These are phyloP conservation scores for Sclerotinia trifoliorum DNA, from an alignment of 2,329 filamentous ascomycete species.

Conservation along the genomic window DNA sequence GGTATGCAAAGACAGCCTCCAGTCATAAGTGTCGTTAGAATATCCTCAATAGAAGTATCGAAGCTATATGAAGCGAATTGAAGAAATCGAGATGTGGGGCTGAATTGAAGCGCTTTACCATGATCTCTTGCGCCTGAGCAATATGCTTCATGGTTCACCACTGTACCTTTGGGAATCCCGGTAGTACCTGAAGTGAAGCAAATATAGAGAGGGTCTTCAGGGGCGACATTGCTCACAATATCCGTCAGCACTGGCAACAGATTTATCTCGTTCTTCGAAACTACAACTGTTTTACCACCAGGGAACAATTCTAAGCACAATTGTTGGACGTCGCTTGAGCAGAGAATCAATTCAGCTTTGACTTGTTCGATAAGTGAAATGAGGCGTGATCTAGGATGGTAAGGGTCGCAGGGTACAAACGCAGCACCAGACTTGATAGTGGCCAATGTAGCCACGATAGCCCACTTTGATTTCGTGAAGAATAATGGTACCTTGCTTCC, in stretches of 20 bases:
- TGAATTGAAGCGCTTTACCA: slow-evolving; percentile 35
- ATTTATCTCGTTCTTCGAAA: not conserved
- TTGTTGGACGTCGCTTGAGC: slow-evolving; percentile 2
- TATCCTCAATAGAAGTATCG: slow-evolving; percentile 30
- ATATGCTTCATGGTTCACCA: slow-evolving; percentile 15
- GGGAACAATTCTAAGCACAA: not conserved
- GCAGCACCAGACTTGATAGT: slow-evolving; percentile 37
- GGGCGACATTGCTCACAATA: slow-evolving; percentile 1
- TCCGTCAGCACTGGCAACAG: not conserved
- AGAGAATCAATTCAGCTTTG: slow-evolving; percentile 22
- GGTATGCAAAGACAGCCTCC: slow-evolving; percentile 33
- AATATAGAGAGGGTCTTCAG: slow-evolving; percentile 41
- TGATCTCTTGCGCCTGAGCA: slow-evolving; percentile 31
- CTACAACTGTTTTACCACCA: not conserved
- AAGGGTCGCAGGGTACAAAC: slow-evolving; percentile 40
- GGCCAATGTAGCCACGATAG: slow-evolving; percentile 37
- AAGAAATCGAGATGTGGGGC: slow-evolving; percentile 25
- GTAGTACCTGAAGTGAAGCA: slow-evolving; percentile 48
- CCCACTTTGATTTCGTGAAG: slow-evolving; percentile 39
- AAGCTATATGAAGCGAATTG: slow-evolving; percentile 32
- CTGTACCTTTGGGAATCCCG: slow-evolving; percentile 44
- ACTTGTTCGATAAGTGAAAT: slow-evolving; percentile 24
- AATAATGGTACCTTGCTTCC: slow-evolving; percentile 32
- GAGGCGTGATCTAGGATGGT: slow-evolving; percentile 33
- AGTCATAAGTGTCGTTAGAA: slow-evolving; percentile 26